phyloP scores from a whole-genome alignment of 2,329 filamentous ascomycete species.

The Drechmeria coniospora region DNA sequence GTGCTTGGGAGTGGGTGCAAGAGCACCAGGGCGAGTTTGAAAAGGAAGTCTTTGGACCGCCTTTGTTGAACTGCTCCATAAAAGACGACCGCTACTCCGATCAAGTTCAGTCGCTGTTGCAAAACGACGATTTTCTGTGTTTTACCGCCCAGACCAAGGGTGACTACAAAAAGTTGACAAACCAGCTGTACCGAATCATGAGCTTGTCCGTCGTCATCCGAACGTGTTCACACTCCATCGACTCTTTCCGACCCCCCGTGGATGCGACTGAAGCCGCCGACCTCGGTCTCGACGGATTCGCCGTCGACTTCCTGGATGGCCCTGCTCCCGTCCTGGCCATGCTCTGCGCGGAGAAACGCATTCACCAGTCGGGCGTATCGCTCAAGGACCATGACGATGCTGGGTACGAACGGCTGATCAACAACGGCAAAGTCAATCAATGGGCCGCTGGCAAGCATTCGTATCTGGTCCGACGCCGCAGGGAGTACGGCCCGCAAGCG shows the following conservation, averaged over 20 bases:
- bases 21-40: constrained; percentile 54
- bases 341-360: constrained; percentile 58
- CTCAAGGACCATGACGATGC: constrained; percentile 46
- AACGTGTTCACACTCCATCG: constrained; percentile 38
- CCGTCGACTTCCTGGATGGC: constrained; percentile 63
- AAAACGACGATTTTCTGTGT: constrained; percentile 37
- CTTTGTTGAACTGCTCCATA: constrained; percentile 65
- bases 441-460: constrained; percentile 55
- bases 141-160: constrained; percentile 62
- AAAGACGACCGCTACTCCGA: constrained; percentile 53
- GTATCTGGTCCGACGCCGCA: constrained; percentile 53
- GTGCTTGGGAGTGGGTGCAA: constrained; percentile 72
- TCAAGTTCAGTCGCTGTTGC: constrained; percentile 36
- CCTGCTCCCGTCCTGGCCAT: constrained; percentile 75
- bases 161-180: constrained; percentile 61
- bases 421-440: constrained; percentile 39
- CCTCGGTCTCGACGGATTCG: constrained; percentile 64
- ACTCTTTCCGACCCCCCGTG: constrained; percentile 39
- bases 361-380: constrained; percentile 55
- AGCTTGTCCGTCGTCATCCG: constrained; percentile 59
- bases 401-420: constrained; percentile 51
- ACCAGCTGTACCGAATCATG: constrained; percentile 47
- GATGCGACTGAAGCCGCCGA: constrained; percentile 35
- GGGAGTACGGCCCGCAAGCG: constrained; percentile 65
- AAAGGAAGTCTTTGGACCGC: constrained; percentile 64